A percentile compares a stretch with the other conserved stretches of the same genome.
Evolutionary conservation across 2,329 filamentous ascomycete genomes (phyloP).

Genomic region (Thielaviopsis ethacetica): DNA sequence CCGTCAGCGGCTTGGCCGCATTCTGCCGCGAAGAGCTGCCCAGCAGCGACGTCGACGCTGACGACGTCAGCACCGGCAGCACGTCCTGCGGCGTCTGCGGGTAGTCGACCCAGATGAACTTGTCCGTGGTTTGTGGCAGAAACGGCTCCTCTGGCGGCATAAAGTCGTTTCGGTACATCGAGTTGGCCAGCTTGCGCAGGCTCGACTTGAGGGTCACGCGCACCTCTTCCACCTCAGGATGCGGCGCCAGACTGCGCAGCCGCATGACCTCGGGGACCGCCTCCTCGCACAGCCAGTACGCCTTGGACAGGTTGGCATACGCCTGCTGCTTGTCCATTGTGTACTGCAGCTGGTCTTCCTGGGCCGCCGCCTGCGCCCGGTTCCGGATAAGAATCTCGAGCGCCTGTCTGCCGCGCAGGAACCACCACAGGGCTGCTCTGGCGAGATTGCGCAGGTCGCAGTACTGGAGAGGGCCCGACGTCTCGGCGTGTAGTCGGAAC

Average conservation of each 20-base stretch:
- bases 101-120: constrained; percentile 67
- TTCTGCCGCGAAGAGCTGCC: constrained; percentile 29
- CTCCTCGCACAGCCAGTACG: constrained; percentile 59
- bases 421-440: constrained; percentile 75
- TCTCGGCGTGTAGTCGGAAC: constrained; percentile 64
- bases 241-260: constrained; percentile 24
- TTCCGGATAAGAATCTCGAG: constrained; percentile 58
- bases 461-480: constrained; percentile 46
- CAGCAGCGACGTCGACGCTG: constrained; percentile 24
- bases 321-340: constrained; percentile 52
- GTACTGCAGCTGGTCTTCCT: constrained; percentile 34
- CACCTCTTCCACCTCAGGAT: constrained; percentile 34
- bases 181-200: constrained; percentile 58
- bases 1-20: constrained; percentile 29
- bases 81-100: constrained; percentile 58
- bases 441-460: constrained; percentile 52
- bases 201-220: constrained; percentile 43
- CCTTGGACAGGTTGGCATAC: constrained; percentile 72
- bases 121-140: constrained; percentile 64
- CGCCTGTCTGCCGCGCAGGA: constrained; percentile 60
- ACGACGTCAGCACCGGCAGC: constrained; percentile 43
- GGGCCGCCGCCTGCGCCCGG: constrained; percentile 30
- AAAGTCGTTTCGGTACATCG: constrained; percentile 71
- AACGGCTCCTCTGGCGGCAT: constrained; percentile 53
- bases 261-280: constrained; percentile 33